Conservation (phyloP, 2,329 filamentous ascomycete genomes). For the Acarospora socialis region DNA sequence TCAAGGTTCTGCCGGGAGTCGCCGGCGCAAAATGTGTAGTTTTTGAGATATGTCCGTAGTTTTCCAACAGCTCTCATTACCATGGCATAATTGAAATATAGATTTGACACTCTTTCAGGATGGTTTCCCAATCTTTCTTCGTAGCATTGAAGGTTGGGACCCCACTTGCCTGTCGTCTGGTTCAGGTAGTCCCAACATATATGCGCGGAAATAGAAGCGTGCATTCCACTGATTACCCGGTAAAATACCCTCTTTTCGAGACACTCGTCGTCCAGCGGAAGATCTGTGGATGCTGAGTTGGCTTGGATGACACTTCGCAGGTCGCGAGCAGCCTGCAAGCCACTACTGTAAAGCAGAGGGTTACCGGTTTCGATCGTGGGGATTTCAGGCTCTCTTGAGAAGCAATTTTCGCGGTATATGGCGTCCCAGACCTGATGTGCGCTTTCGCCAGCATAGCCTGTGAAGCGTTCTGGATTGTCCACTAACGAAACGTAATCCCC, state of each 20-base stretch:
- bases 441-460: conserved; percentile 75
- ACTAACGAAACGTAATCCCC: conserved; percentile 93
- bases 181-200: conserved; percentile 94
- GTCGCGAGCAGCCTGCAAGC: conserved; percentile 43
- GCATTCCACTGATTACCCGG: conserved; percentile 90
- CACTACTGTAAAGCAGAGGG: conserved; percentile 27
- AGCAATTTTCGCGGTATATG: conserved; percentile 96
- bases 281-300: conserved; percentile 32
- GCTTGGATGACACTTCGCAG: conserved; percentile 44
- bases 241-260: conserved; percentile 99
- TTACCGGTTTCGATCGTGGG: conserved; percentile 17
- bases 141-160: conserved; percentile 82
- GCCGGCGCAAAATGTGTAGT: conserved; percentile 85
- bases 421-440: conserved; percentile 89
- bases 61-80: conserved; percentile 84
- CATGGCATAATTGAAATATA: conserved; percentile 99
- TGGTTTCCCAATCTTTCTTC: conserved; percentile 66
- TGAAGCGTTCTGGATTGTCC: conserved; percentile 90
- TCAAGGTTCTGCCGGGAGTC: conserved; percentile 63
- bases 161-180: conserved; percentile 86
- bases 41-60: conserved; percentile 63
- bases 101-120: conserved; percentile 85
- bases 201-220: conserved; percentile 92
- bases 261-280: conserved; percentile 80
- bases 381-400: conserved; percentile 37